Conservation (phyloP, 2,329 filamentous ascomycete species). For the Alternaria arborescens region DNA sequence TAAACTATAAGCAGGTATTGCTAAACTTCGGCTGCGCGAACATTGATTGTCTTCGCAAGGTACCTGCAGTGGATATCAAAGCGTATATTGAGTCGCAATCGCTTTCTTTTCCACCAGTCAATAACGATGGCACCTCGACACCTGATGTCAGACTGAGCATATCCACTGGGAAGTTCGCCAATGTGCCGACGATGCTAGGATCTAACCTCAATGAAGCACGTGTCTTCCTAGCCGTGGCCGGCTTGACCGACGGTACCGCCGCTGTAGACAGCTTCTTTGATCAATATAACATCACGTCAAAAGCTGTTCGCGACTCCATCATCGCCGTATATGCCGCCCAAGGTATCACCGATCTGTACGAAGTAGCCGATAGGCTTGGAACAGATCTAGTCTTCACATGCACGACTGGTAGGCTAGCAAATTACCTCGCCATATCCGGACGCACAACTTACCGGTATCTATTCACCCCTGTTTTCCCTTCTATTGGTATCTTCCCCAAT, state of each 20-base stretch:
- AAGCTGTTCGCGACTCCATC: slow-evolving; percentile 3
- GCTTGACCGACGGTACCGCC: slow-evolving; percentile 12
- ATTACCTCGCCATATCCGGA: slow-evolving; percentile 14
- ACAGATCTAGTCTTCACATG: slow-evolving; percentile 22
- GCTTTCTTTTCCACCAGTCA: slow-evolving; percentile 20
- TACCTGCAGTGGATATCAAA: slow-evolving; percentile 13
- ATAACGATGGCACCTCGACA: slow-evolving; percentile 14
- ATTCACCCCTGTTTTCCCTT: slow-evolving; percentile 24
- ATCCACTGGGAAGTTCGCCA: slow-evolving; percentile 10
- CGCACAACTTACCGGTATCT: slow-evolving; percentile 31
- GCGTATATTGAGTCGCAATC: slow-evolving; percentile 19
- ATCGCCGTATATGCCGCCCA: slow-evolving; percentile 7
- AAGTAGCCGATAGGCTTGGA: slow-evolving; percentile 13
- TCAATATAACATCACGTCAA: slow-evolving; percentile 14
- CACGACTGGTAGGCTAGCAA: slow-evolving; percentile 9
- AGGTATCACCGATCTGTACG: neutral
- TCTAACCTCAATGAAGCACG: slow-evolving; percentile 20
- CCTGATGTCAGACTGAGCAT: slow-evolving; percentile 21
- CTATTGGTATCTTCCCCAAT: slow-evolving; percentile 16
- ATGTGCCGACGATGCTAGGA: slow-evolving; percentile 21
- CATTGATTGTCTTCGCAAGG: slow-evolving; percentile 14
- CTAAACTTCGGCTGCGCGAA: slow-evolving; percentile 18
- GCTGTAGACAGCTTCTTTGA: slow-evolving; percentile 8
- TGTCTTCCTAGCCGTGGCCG: slow-evolving; percentile 13
- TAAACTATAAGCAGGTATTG: slow-evolving; percentile 19